Evolutionary conservation across 441 rosid genomes (phyloP).

Genomic region (Theobroma grandiflorum): DNA sequence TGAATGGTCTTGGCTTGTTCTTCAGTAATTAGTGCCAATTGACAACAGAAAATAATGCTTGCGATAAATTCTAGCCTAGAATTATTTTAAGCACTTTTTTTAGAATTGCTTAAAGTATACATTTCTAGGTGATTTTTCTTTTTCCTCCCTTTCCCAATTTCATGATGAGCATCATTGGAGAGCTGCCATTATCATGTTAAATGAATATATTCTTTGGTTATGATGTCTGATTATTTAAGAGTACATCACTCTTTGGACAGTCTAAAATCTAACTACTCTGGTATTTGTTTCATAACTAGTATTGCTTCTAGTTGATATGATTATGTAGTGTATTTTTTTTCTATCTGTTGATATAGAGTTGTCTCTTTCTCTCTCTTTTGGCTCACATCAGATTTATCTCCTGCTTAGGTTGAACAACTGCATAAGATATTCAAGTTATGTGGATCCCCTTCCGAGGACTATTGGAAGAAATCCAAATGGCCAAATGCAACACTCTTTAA

Average conservation of each 20-base stretch:
- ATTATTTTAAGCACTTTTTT: no score
- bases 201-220: not conserved
- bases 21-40: not conserved
- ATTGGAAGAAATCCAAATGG: conserved; percentile 86
- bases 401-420: conserved; percentile 86
- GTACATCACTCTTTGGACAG: not conserved
- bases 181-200: not conserved
- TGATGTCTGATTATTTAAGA: conserved; percentile 13
- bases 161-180: no score
- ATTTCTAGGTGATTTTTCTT: not conserved
- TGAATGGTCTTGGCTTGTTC: conserved; percentile 8
- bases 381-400: conserved; percentile 23
- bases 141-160: not conserved
- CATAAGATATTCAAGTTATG: conserved; percentile 93
- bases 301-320: conserved; percentile 8
- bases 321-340: not conserved
- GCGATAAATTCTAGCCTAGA: not conserved
- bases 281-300: conserved; percentile 8
- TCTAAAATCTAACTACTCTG: not conserved
- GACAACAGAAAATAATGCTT: not conserved
- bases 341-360: not conserved
- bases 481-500: conserved; percentile 83
- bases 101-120: no score
- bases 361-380: conserved; percentile 1
- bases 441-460: conserved; percentile 88